Conservation (phyloP, 345 rosid species). For the Rubroshorea leprosula region DNA sequence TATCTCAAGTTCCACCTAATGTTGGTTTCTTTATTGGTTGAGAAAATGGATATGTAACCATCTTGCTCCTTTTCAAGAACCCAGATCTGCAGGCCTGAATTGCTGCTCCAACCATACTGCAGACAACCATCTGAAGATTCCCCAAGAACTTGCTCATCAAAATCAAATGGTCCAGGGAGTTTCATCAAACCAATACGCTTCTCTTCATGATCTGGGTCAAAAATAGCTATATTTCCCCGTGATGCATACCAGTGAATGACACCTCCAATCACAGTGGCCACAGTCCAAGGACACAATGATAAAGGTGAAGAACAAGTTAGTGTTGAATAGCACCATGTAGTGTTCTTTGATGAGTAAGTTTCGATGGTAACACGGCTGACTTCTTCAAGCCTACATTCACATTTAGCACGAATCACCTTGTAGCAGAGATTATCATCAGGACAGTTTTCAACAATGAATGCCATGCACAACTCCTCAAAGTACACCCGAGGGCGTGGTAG, state of each 20-base stretch:
- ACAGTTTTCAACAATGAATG: constrained; percentile 43
- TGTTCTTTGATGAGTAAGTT: constrained; percentile 44
- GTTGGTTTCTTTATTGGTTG: constrained; percentile 2
- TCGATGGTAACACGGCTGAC: constrained; percentile 37
- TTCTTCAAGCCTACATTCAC: constrained; percentile 28
- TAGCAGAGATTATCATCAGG: constrained; percentile 33
- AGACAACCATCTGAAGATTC: constrained; percentile 49
- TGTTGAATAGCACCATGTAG: constrained; percentile 47
- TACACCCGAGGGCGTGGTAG: constrained; percentile 53
- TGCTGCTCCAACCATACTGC: constrained; percentile 54
- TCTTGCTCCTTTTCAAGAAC: constrained; percentile 32
- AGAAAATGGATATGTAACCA: constrained; percentile 7
- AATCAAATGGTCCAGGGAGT: constrained; percentile 43
- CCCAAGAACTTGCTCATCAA: constrained; percentile 48
- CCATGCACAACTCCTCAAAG: constrained; percentile 51
- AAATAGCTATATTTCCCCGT: constrained; percentile 41
- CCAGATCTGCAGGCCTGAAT: constrained; percentile 47
- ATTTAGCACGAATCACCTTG: constrained; percentile 54
- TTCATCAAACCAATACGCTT: constrained; percentile 31
- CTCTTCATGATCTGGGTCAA: constrained; percentile 36
- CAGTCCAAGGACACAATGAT: constrained; percentile 47
- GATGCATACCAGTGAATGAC: constrained; percentile 50
- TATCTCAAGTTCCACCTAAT: constrained; percentile 34
- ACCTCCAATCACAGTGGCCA: constrained; percentile 40
- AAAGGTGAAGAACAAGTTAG: constrained; percentile 37